phyloP scores from a whole-genome alignment of 169 alveolate genomes.

The Plasmodium gallinaceum region DNA sequence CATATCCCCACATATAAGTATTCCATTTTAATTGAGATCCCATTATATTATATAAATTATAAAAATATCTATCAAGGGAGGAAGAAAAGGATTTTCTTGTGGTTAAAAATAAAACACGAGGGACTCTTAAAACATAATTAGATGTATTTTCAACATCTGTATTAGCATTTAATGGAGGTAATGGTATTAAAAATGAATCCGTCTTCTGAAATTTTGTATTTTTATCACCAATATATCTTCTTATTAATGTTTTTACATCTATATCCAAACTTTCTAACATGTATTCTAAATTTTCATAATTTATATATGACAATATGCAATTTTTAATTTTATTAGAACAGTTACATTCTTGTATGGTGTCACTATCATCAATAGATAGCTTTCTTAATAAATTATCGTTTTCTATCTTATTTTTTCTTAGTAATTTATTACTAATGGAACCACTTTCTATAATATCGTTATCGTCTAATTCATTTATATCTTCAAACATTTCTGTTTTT shows the following conservation, averaged over 20 bases:
- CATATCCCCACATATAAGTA: conserved; percentile 71
- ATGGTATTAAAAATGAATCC: conserved; percentile 59
- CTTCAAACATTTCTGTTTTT: conserved; percentile 63
- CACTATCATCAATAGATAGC: conserved; percentile 34
- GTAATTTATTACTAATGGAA: conserved; percentile 30
- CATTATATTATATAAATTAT: conserved; percentile 55
- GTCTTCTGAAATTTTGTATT: neutral
- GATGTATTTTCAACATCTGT: conserved; percentile 34
- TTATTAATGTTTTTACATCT: conserved; percentile 50
- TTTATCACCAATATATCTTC: neutral
- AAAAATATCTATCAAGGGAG: conserved; percentile 49
- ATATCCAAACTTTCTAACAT: conserved; percentile 53
- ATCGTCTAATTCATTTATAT: conserved; percentile 62
- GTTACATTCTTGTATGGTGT: conserved; percentile 50
- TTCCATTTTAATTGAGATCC: conserved; percentile 71
- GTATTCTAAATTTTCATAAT: conserved; percentile 58
- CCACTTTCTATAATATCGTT: conserved; percentile 51
- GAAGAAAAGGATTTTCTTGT: conserved; percentile 61
- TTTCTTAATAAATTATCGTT: conserved; percentile 43
- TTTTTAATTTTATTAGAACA: conserved; percentile 41
- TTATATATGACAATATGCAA: conserved; percentile 44
- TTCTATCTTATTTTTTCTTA: conserved; percentile 36
- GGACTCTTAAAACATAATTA: conserved; percentile 57
- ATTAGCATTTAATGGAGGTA: conserved; percentile 61
- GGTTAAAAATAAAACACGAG: conserved; percentile 68